Conservation (phyloP, 495 filamentous ascomycete genomes). For the Astrothelium macrocarpum region DNA sequence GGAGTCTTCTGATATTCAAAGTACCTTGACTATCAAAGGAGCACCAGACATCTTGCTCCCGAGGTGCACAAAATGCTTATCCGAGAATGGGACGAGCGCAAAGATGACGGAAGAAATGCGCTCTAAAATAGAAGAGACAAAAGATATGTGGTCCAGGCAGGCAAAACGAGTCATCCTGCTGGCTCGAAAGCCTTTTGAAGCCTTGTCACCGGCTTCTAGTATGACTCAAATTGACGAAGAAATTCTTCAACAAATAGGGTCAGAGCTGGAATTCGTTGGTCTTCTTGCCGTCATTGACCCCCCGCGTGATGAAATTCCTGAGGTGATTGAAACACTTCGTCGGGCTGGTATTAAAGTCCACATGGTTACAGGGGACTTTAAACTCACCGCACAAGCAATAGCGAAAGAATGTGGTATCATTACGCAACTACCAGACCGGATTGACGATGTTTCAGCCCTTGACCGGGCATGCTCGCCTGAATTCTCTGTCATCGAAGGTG, state of each 20-base stretch:
- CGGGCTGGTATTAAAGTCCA: slow-evolving; percentile 38
- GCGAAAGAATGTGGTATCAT: slow-evolving; percentile 31
- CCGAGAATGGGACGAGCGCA: slow-evolving; percentile 28
- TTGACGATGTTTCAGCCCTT: slow-evolving; percentile 37
- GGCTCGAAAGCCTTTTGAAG: slow-evolving; percentile 31
- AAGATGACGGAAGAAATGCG: slow-evolving; percentile 28
- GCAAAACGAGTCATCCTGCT: slow-evolving; percentile 46
- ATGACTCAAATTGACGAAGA: slow-evolving; percentile 40
- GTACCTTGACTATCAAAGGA: slow-evolving; percentile 34
- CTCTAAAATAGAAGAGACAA: slow-evolving; percentile 28
- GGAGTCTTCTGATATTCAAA: background rate
- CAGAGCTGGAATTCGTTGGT: slow-evolving; percentile 40
- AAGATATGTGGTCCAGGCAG: slow-evolving; percentile 36
- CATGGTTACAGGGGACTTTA: slow-evolving; percentile 37
- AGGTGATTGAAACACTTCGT: slow-evolving; percentile 28
- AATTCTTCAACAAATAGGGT: slow-evolving; percentile 30
- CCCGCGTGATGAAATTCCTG: slow-evolving; percentile 31
- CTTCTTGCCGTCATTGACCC: slow-evolving; percentile 44
- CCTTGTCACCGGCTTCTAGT: slow-evolving; percentile 19
- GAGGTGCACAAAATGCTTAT: slow-evolving; percentile 38
- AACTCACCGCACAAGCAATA: slow-evolving; percentile 32
- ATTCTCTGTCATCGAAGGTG: slow-evolving; percentile 1
- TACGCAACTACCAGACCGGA: slow-evolving; percentile 21
- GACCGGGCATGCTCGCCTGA: slow-evolving; percentile 13
- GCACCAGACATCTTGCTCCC: slow-evolving; percentile 43